Evolutionary conservation across 305 asterid genomes (phyloP).

Genomic region (Fraxinus paxiana): DNA sequence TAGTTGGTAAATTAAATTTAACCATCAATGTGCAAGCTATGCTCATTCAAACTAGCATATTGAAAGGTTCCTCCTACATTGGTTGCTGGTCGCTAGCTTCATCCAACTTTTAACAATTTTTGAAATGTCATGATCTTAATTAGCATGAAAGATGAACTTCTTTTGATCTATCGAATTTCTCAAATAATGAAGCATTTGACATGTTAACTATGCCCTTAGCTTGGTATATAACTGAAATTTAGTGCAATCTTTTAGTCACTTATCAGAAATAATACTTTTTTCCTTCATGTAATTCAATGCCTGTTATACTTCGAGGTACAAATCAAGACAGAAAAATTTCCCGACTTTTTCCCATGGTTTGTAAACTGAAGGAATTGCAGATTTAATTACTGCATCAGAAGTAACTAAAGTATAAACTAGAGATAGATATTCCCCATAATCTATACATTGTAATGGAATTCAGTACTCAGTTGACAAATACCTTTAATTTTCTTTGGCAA

Average conservation of each 20-base stretch:
- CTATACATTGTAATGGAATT: background rate
- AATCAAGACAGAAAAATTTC: background rate
- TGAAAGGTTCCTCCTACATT: background rate
- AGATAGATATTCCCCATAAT: background rate
- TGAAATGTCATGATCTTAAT: background rate
- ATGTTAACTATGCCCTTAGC: background rate
- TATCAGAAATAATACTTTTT: background rate
- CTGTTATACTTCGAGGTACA: background rate
- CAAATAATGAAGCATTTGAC: background rate
- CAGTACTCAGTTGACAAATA: background rate
- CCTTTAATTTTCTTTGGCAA: background rate
- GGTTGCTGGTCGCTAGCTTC: background rate
- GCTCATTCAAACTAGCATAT: background rate
- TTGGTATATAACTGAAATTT: background rate
- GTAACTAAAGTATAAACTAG: background rate
- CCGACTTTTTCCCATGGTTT: background rate
- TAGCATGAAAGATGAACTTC: background rate
- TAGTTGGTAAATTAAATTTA: background rate
- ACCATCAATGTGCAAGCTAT: background rate
- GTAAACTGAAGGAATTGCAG: background rate
- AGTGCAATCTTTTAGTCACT: background rate
- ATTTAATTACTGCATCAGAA: background rate
- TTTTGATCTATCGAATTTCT: background rate
- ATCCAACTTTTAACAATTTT: background rate
- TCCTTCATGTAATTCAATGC: background rate